Conservation (phyloP, 345 rosid genomes). For the Lepidium africanum region DNA sequence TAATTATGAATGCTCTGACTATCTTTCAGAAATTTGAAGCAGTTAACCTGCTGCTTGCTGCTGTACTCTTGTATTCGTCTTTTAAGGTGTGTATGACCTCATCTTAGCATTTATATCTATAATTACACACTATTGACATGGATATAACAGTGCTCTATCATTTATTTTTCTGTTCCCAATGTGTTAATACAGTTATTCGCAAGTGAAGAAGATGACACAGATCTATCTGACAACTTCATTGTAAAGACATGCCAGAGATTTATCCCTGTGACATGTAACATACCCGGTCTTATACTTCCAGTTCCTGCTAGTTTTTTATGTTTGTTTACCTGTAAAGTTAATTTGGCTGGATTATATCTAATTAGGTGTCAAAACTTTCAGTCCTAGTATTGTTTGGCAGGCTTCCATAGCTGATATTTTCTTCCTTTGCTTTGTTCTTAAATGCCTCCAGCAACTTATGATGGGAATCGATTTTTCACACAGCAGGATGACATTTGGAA, state of each 20-base stretch:
- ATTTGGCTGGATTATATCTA: not conserved
- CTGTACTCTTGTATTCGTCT: constrained; percentile 69
- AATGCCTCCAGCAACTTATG: constrained; percentile 56
- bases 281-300: not conserved
- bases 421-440: not conserved
- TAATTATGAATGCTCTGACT: not conserved
- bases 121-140: constrained; percentile 8
- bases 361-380: not conserved
- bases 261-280: constrained; percentile 85
- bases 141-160: not conserved
- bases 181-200: constrained; percentile 51
- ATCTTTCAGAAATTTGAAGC: constrained; percentile 71
- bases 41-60: constrained; percentile 77
- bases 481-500: constrained; percentile 60
- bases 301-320: not conserved
- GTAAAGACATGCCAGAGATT: constrained; percentile 93
- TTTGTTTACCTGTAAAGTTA: not conserved
- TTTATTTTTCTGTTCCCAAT: not conserved
- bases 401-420: not conserved
- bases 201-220: constrained; percentile 71
- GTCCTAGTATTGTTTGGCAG: not conserved
- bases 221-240: constrained; percentile 73
- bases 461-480: constrained; percentile 64
- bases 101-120: not conserved
- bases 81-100: constrained; percentile 51